These are phyloP conservation scores for Metarhizium brunneum DNA, from an alignment of 2,329 filamentous ascomycete genomes.

Conservation along the genomic window DNA sequence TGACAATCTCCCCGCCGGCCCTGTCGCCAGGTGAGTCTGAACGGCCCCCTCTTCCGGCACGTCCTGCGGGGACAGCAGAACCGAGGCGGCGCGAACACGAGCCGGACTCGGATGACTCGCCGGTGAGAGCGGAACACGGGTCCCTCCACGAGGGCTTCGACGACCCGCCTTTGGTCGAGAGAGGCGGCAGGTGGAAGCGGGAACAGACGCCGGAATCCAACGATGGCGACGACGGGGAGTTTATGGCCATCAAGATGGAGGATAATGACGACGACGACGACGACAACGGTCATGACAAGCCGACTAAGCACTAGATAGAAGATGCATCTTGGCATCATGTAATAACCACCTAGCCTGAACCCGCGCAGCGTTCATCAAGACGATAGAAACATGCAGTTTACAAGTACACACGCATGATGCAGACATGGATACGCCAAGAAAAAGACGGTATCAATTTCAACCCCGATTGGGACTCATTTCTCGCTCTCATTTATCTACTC, in stretches of 20 bases:
- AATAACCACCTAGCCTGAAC: neutral
- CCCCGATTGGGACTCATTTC: neutral
- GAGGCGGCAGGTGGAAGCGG: neutral
- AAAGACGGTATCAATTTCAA: neutral
- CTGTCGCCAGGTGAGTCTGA: conserved; percentile 5
- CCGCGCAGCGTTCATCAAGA: too few relatives aligned
- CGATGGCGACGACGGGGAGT: neutral
- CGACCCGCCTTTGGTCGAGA: conserved; percentile 21
- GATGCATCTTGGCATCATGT: too few relatives aligned
- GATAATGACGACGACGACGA: conserved; percentile 16
- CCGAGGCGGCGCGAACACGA: neutral
- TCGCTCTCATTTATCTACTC: neutral
- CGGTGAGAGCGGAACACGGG: neutral
- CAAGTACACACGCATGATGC: too few relatives aligned
- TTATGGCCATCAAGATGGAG: conserved; percentile 4
- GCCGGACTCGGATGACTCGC: conserved; percentile 14
- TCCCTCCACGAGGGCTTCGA: conserved; percentile 2
- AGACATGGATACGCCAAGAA: neutral
- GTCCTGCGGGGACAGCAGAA: neutral
- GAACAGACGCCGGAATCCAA: conserved; percentile 1
- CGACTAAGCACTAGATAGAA: too few relatives aligned
- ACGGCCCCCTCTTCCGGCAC: neutral
- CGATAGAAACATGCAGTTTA: too few relatives aligned
- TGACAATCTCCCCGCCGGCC: conserved; percentile 19
- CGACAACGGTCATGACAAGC: neutral